phyloP scores from a whole-genome alignment of 1,284 basidiomycete genomes.

The Ustilago tritici region DNA sequence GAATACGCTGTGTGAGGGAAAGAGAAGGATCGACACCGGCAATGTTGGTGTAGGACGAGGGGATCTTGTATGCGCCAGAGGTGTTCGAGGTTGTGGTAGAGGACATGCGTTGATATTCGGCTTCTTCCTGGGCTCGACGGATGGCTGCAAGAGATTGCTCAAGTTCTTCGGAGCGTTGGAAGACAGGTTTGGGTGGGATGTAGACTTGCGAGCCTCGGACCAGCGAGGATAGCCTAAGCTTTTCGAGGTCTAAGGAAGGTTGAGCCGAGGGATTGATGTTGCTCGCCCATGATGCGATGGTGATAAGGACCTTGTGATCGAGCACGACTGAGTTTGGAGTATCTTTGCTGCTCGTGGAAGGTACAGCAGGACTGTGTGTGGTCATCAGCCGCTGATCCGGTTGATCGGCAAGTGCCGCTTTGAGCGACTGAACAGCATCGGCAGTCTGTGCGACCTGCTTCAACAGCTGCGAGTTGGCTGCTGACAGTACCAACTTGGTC shows the following conservation, averaged over 20 bases:
- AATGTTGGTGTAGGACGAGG: slow-evolving; percentile 33
- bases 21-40: slow-evolving; percentile 40
- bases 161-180: slow-evolving; percentile 35
- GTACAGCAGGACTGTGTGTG: slow-evolving; percentile 29
- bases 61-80: slow-evolving; percentile 19
- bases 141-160: slow-evolving; percentile 40
- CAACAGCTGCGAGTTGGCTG: slow-evolving; percentile 21
- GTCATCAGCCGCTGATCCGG: slow-evolving; percentile 28
- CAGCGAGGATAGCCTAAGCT: slow-evolving; percentile 27
- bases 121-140: slow-evolving; percentile 34
- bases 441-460: slow-evolving; percentile 1
- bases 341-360: neutral
- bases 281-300: slow-evolving; percentile 21
- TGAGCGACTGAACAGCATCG: slow-evolving; percentile 21
- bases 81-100: slow-evolving; percentile 10
- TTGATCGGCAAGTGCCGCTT: slow-evolving; percentile 18
- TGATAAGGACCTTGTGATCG: slow-evolving; percentile 26
- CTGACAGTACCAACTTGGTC: slow-evolving; percentile 29
- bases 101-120: slow-evolving; percentile 41
- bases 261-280: neutral
- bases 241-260: neutral
- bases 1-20: slow-evolving; percentile 28
- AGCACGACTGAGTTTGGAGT: slow-evolving; percentile 10
- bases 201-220: slow-evolving; percentile 24
- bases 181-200: slow-evolving; percentile 36